Evolutionary conservation across 2,329 filamentous ascomycete species (phyloP).

Genomic region (Aspergillus awamori): DNA sequence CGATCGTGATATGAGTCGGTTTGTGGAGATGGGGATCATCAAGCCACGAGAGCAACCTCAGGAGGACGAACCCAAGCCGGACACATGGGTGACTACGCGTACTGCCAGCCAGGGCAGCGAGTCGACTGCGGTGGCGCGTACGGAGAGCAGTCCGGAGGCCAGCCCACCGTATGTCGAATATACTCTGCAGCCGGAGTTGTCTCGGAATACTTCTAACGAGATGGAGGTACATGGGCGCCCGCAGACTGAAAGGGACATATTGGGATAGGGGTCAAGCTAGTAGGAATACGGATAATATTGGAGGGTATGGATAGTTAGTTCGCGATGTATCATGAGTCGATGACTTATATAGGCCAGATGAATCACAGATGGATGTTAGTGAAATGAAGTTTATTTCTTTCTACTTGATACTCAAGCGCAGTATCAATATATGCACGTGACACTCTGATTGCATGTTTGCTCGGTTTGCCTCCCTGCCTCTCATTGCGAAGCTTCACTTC

Average conservation of each 20-base stretch:
- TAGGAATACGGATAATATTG: no score
- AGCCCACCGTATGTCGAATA: constrained; percentile 10
- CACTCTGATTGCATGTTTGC: not conserved
- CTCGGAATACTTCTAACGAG: constrained; percentile 8
- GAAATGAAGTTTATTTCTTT: no score
- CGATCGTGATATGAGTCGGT: constrained; percentile 9
- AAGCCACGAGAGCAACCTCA: constrained; percentile 9
- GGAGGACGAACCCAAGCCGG: not conserved
- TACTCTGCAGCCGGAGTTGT: constrained; percentile 8
- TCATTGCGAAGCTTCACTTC: not conserved
- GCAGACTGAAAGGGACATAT: not conserved
- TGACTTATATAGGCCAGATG: not conserved
- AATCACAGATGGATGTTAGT: not conserved
- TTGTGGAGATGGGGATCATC: constrained; percentile 21
- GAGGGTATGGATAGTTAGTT: not conserved
- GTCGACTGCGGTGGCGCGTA: not conserved
- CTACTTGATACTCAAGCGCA: no score
- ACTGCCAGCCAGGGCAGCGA: constrained; percentile 14
- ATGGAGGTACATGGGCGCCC: not conserved
- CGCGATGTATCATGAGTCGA: not conserved
- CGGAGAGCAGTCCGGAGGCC: not conserved
- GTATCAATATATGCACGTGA: no score
- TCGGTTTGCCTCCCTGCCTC: not conserved
- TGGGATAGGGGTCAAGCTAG: not conserved
- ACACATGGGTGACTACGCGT: constrained; percentile 10